These are phyloP conservation scores for Orbilia quercus DNA, from an alignment of 2,329 filamentous ascomycete species.

Conservation along the genomic window DNA sequence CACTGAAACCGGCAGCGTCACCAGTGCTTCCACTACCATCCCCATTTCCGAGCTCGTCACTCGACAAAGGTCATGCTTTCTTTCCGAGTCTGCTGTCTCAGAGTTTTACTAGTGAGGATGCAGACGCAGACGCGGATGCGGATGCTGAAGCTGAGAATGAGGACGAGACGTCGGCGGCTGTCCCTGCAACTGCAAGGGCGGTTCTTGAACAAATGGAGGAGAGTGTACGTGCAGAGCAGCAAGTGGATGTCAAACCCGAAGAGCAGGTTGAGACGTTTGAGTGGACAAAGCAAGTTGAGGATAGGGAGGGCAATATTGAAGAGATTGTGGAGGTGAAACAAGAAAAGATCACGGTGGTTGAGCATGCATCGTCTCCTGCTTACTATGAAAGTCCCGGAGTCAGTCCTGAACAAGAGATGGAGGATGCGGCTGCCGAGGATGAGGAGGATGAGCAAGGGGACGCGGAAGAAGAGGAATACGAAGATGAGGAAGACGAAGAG, in stretches of 20 bases:
- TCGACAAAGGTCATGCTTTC: slow-evolving; percentile 35
- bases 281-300: neutral
- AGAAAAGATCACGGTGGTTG: slow-evolving; percentile 40
- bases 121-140: too few species aligned
- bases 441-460: too few species aligned
- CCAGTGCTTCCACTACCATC: slow-evolving; percentile 40
- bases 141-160: slow-evolving; percentile 8
- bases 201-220: slow-evolving; percentile 22
- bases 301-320: neutral
- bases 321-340: slow-evolving; percentile 5
- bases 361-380: slow-evolving; percentile 22
- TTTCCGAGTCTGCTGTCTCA: slow-evolving; percentile 45
- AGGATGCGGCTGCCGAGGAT: neutral
- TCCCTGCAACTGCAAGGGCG: slow-evolving; percentile 9
- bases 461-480: neutral
- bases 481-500: slow-evolving; percentile 1
- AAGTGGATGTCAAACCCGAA: neutral
- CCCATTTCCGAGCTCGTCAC: slow-evolving; percentile 42
- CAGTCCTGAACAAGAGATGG: neutral
- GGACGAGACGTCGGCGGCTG: neutral
- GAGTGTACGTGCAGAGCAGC: neutral
- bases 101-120: slow-evolving; percentile 16
- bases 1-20: slow-evolving; percentile 33
- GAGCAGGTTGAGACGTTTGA: neutral
- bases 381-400: slow-evolving; percentile 2